These are phyloP conservation scores for Colletotrichum magnum DNA, from an alignment of 2,329 filamentous ascomycete genomes.

Conservation along the genomic window DNA sequence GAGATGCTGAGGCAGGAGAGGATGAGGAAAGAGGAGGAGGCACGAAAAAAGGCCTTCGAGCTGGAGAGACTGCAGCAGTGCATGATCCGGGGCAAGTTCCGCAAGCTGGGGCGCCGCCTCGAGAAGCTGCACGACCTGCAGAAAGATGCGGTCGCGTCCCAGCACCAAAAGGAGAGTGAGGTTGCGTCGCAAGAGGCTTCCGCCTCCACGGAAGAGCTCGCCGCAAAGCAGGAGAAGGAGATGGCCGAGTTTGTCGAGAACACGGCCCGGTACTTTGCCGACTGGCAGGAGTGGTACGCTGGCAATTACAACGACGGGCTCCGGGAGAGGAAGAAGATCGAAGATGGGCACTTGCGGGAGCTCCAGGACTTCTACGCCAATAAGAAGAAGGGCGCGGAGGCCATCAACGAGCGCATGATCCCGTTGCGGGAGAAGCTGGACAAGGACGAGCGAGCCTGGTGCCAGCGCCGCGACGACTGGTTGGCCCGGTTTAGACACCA, in stretches of 20 bases:
- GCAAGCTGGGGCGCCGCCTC: constrained; percentile 53
- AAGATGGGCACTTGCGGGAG: constrained; percentile 58
- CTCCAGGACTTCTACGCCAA: constrained; percentile 54
- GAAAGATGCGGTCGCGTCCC: constrained; percentile 51
- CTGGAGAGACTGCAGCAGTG: constrained; percentile 59
- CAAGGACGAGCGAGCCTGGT: constrained; percentile 55
- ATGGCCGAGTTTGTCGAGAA: constrained; percentile 46
- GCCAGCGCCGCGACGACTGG: constrained; percentile 57
- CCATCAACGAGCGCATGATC: constrained; percentile 51
- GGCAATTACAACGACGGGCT: constrained; percentile 59
- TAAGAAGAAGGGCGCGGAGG: constrained; percentile 45
- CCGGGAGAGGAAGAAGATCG: constrained; percentile 57
- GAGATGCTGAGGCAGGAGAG: constrained; percentile 57
- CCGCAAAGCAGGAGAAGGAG: constrained; percentile 51
- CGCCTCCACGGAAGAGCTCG: constrained; percentile 48
- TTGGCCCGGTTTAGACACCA: constrained; percentile 52
- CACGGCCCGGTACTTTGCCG: constrained; percentile 48
- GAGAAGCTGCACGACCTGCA: constrained; percentile 60
- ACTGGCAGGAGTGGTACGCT: constrained; percentile 52
- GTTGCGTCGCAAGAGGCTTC: constrained; percentile 45
- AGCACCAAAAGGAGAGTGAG: constrained; percentile 54
- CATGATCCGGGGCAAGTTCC: constrained; percentile 56
- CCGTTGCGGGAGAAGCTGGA: constrained; percentile 58
- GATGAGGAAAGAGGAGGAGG: constrained; percentile 53
- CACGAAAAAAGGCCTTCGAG: constrained; percentile 48